These are phyloP conservation scores for Lyophyllum atratum DNA, from an alignment of 768 basidiomycete species.

Conservation along the genomic window DNA sequence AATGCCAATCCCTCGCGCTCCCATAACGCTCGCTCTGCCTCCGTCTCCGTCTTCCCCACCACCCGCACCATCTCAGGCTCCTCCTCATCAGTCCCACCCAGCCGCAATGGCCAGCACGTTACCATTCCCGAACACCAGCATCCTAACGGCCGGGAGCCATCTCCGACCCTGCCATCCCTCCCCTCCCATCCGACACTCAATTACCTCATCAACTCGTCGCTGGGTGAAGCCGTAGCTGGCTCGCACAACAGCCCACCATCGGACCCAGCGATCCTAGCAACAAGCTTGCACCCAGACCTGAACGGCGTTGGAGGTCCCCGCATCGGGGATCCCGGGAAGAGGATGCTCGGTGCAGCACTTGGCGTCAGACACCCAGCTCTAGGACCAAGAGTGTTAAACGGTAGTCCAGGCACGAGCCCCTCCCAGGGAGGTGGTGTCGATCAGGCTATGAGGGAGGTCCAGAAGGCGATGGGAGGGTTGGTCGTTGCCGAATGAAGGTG, in stretches of 20 bases:
- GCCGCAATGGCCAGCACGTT: constrained; percentile 43
- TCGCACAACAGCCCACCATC: constrained; percentile 40
- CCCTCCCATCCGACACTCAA: constrained; percentile 86
- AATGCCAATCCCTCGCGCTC: constrained; percentile 66
- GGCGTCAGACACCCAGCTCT: constrained; percentile 82
- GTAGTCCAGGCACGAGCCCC: constrained; percentile 38
- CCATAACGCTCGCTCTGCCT: constrained; percentile 69
- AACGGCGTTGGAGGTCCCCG: constrained; percentile 59
- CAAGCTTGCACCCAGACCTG: constrained; percentile 48
- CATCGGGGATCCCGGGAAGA: constrained; percentile 86
- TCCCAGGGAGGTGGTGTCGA: constrained; percentile 47
- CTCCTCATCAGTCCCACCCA: constrained; percentile 35
- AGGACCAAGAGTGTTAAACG: constrained; percentile 57
- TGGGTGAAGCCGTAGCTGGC: constrained; percentile 54
- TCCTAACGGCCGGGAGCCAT: constrained; percentile 64
- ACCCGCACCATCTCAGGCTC: constrained; percentile 48
- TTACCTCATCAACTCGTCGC: constrained; percentile 77
- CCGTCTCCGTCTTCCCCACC: constrained; percentile 63
- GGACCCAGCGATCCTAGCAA: constrained; percentile 71
- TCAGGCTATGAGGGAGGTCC: constrained; percentile 64
- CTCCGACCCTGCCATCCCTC: constrained; percentile 78
- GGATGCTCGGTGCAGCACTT: constrained; percentile 86
- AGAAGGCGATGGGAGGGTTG: constrained; percentile 76
- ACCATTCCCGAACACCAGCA: constrained; percentile 55
- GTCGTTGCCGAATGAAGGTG: constrained; percentile 68